Base-by-base conservation (phyloP, 2,329 filamentous ascomycete species). In the Colletotrichum cereale region DNA sequence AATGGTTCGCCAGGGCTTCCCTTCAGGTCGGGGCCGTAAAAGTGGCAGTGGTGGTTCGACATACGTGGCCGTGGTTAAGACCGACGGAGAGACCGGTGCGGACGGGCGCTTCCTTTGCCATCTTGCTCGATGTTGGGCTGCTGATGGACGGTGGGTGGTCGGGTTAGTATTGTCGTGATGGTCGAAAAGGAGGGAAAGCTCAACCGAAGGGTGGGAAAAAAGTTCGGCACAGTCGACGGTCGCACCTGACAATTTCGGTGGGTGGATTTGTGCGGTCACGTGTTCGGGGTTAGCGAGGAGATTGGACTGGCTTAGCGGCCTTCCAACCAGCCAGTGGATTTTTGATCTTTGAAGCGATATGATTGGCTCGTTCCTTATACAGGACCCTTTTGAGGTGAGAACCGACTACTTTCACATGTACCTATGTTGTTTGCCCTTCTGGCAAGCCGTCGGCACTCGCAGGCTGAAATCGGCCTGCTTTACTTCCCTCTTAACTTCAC, bases 51-150 rank as follows among this genome's bases (percentile, higher is more conserved):
- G 26, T 50, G 82, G 80, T 81, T 81, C 80, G 78, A 84, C 87
- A 84, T 91, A 91, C 89, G 86, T 90, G 86, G 83, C 89, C 88
- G 78, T 86, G 87, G 88, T 91, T 91, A 79, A 86, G 82, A 82
- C 89, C 89, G 80, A 88, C 84, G 84, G 86, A 84, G 78, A 91
- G 83, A 83, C 89, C 89, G 83, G 84, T 85, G 79, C 85, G 86
- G 80, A 85, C 85, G 78, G 86, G 83, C 74, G 85, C 82, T 84
- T 90, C 88, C 83, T 88, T 88, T 79, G 88, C 88, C 88, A 90
- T 91, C 81, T 79, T 76, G 76, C 74, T 74, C 77, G 75, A 79
- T 76, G 74, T 76, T 66, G 70, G 75, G 72, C 76, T 73, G 76
- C 76, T 74, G 75, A 75, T 74, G 73, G 71, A 61, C 77, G 74